These are phyloP conservation scores for Nemophila menziesii DNA, from an alignment of 257 asterid species.

Conservation along the genomic window DNA sequence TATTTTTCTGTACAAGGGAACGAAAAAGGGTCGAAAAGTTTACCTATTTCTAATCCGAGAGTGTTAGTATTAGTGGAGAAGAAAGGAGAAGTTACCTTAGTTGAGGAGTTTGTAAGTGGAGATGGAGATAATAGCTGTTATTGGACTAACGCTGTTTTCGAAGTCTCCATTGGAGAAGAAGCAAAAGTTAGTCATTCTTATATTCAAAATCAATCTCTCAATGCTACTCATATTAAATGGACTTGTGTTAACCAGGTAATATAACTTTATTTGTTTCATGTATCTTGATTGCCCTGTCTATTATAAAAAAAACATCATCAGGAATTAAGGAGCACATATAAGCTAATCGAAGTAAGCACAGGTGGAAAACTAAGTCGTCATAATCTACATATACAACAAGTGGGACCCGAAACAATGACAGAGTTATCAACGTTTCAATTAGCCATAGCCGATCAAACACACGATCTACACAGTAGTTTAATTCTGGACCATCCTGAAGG, in stretches of 20 bases:
- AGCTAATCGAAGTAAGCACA: conserved; percentile 70
- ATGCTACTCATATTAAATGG: conserved; percentile 87
- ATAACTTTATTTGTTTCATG: neutral
- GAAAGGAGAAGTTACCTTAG: conserved; percentile 65
- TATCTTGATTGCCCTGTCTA: too few species aligned
- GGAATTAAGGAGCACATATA: conserved; percentile 58
- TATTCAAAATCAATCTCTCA: conserved; percentile 60
- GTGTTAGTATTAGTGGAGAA: conserved; percentile 80
- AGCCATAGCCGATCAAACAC: conserved; percentile 62
- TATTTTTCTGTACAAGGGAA: conserved; percentile 46
- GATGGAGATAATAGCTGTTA: conserved; percentile 47
- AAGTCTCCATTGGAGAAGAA: conserved; percentile 55
- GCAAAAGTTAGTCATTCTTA: conserved; percentile 76
- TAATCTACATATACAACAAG: conserved; percentile 76
- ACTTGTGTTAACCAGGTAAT: conserved; percentile 76
- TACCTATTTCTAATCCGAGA: conserved; percentile 83
- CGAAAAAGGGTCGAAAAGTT: conserved; percentile 38
- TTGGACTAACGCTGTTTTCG: conserved; percentile 80
- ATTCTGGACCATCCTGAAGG: conserved; percentile 88
- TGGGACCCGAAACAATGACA: conserved; percentile 68
- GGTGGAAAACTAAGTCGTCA: conserved; percentile 93
- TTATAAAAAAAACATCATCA: too few species aligned
- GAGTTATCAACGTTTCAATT: conserved; percentile 79
- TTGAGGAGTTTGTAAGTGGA: conserved; percentile 60
- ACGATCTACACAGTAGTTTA: conserved; percentile 77